These are phyloP conservation scores for Pochonia chlamydosporia DNA, from an alignment of 2,329 filamentous ascomycete genomes.

Conservation along the genomic window DNA sequence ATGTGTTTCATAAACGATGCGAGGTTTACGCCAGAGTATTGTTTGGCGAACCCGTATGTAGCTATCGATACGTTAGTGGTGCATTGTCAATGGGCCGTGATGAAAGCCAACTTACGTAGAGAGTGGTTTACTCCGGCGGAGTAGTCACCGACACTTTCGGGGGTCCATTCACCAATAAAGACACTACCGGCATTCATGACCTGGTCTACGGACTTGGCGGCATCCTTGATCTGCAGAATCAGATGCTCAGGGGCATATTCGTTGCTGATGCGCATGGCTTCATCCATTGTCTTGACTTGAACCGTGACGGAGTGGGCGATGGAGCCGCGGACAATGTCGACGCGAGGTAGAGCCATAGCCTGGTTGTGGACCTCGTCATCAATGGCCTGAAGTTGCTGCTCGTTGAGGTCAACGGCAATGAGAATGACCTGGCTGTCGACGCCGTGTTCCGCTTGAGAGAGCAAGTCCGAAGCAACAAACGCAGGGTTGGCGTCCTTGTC, in stretches of 20 bases:
- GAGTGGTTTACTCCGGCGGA: slow-evolving; percentile 97
- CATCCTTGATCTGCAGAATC: slow-evolving; percentile 81
- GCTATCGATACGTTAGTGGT: slow-evolving; percentile 45
- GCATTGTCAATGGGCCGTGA: neutral
- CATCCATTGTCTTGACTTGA: slow-evolving; percentile 61
- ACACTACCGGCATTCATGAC: slow-evolving; percentile 95
- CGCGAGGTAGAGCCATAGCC: slow-evolving; percentile 78
- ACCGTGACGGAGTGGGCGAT: slow-evolving; percentile 92
- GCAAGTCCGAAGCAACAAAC: slow-evolving; percentile 89
- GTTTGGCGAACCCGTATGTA: slow-evolving; percentile 96
- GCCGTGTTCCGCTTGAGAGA: slow-evolving; percentile 95
- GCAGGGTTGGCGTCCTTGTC: slow-evolving; percentile 84
- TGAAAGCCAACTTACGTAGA: slow-evolving; percentile 63
- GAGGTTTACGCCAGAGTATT: slow-evolving; percentile 96
- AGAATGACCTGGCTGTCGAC: slow-evolving; percentile 93
- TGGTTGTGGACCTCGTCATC: slow-evolving; percentile 88
- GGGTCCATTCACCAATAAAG: slow-evolving; percentile 93
- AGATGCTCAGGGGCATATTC: slow-evolving; percentile 94
- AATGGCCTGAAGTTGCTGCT: slow-evolving; percentile 70
- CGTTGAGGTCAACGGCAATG: slow-evolving; percentile 74
- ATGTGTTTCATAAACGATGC: slow-evolving; percentile 97
- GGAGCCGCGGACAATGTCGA: slow-evolving; percentile 86
- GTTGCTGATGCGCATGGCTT: slow-evolving; percentile 81
- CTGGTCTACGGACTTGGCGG: slow-evolving; percentile 65
- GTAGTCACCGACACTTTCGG: slow-evolving; percentile 96